A percentile compares a stretch with the other conserved stretches of the same genome.
These are phyloP conservation scores for Hypoxylon cercidicola DNA, from an alignment of 495 filamentous ascomycete species.

Conservation along the genomic window DNA sequence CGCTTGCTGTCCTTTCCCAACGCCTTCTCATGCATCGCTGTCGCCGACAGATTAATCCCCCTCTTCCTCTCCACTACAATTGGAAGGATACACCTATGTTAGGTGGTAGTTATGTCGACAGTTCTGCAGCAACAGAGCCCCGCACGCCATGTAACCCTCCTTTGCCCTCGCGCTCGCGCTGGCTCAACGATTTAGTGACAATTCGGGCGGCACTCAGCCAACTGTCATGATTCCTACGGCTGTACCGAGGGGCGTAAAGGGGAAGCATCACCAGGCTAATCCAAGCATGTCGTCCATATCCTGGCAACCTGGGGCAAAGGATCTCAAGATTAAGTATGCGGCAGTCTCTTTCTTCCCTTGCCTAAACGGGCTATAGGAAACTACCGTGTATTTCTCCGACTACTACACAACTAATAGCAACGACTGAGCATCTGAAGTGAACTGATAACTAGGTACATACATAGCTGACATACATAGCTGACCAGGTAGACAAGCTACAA, in stretches of 20 bases:
- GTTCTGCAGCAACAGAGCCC: slow-evolving; percentile 30
- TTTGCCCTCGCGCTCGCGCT: background rate
- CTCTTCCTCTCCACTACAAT: slow-evolving; percentile 22
- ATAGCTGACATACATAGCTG: no score
- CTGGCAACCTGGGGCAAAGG: slow-evolving; percentile 2
- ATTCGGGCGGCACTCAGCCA: slow-evolving; percentile 15
- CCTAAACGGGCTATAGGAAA: background rate
- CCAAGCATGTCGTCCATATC: slow-evolving; percentile 9
- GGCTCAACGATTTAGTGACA: slow-evolving; percentile 11
- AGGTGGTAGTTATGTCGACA: slow-evolving; percentile 34
- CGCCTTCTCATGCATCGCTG: slow-evolving; percentile 30
- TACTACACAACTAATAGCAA: no score
- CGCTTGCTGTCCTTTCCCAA: slow-evolving; percentile 10
- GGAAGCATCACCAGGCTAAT: slow-evolving; percentile 5
- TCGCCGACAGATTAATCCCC: slow-evolving; percentile 33
- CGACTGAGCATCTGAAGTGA: no score
- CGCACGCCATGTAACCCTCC: slow-evolving; percentile 40
- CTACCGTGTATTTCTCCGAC: no score
- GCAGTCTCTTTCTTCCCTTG: slow-evolving; percentile 1
- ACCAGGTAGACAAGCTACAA: no score
- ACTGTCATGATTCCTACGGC: slow-evolving; percentile 8
- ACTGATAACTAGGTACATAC: no score
- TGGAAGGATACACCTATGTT: slow-evolving; percentile 30
- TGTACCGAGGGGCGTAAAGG: slow-evolving; percentile 9
- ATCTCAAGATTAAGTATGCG: background rate